Base-by-base conservation (phyloP, 257 asterid genomes). In the Solanum microdontum region DNA sequence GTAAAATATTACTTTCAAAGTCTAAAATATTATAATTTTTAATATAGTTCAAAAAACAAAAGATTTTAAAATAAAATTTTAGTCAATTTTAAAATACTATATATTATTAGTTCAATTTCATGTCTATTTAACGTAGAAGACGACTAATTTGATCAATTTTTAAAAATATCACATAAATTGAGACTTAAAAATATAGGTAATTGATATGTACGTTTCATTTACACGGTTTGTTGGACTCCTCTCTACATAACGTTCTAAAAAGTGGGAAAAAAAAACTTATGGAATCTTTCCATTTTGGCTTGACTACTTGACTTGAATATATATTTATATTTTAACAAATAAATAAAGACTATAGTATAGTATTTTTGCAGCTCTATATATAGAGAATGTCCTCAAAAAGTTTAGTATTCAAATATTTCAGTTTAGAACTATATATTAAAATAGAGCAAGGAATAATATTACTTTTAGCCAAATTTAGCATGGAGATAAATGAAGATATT, bases 401-500 rank as follows among this genome's bases (percentile, higher is more conserved):
- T 80, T 28, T 15, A 43, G 13, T 26, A 80, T 45, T 14, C 85
- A 43, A 43, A 55, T 7, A 55, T 26, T 43, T 43, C 40, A 80
- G 17, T 45, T 80, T 0, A 80, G 68, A 45, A 45, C 26, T 43
- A 30, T 30, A 69, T 30, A 80, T 17, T 4, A 26, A 43, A 80
- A 80, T 45, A 80, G 23, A 45, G 15, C 8, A 33, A 33, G 24
- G 24, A 80, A 26, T 45, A 80, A 26, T 45, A 45, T 28, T 10
- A 79, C 17, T 34, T 17, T 34, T 17, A 5, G 39, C 39, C 39
- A 84, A 84, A 19, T 15, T 28, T 8, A 84, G 34, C 34, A 55
- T 55, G 58, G 87, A 60, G 75, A 86, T 88, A 73, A 86, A 77
- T 34, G 90, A 66, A 7, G 90, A 89, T 43, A 82, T 89, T 85